Base-by-base conservation (phyloP, 768 basidiomycete species). In the Grammothele lineata region DNA sequence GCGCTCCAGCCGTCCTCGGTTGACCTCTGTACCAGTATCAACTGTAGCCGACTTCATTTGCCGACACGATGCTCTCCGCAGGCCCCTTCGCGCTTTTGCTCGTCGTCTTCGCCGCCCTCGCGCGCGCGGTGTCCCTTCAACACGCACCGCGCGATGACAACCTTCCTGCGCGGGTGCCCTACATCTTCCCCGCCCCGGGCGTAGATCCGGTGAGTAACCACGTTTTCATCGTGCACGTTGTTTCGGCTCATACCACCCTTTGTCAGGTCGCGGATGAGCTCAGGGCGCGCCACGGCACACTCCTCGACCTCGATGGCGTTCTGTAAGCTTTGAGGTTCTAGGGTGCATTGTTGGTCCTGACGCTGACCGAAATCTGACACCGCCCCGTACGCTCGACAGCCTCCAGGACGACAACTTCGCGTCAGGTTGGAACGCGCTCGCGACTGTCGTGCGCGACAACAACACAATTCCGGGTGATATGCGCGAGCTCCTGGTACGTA, bases 131-230 rank as follows among this genome's bases (percentile, higher is more conserved):
- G 30, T 8, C 8, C 9, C 30, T 8, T 7, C 18, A 19, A 17
- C 24, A 37, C 26, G 32, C 37, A 4, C 15, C 21, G 26, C 49
- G 70, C 22, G 70, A 73, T 44, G 64, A 68, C 49, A 59, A 68
- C 36, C 52, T 68, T 23, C 70, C 72, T 39, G 71, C 72, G 17
- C 66, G 72, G 15, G 67, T 73, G 25, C 72, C 72, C 4, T 73
- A 73, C 27, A 56, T 72, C 6, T 68, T 72, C 43, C 72, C 72
- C 3, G 40, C 62, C 4, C 70, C 71, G 0, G 59, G 59, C 4
- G 48, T 53, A 5, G 41, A 56, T 37, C 26, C 49, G 38, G 58
- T 59, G n/a, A 36, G 57, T 37, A 14, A 8, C 30, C n/a, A n/a
- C n/a, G n/a, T n/a, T n/a, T n/a, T n/a, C n/a, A n/a, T n/a, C n/a